phyloP scores from a whole-genome alignment of 176 grass and related monocot species.

The Raddia distichophylla region DNA sequence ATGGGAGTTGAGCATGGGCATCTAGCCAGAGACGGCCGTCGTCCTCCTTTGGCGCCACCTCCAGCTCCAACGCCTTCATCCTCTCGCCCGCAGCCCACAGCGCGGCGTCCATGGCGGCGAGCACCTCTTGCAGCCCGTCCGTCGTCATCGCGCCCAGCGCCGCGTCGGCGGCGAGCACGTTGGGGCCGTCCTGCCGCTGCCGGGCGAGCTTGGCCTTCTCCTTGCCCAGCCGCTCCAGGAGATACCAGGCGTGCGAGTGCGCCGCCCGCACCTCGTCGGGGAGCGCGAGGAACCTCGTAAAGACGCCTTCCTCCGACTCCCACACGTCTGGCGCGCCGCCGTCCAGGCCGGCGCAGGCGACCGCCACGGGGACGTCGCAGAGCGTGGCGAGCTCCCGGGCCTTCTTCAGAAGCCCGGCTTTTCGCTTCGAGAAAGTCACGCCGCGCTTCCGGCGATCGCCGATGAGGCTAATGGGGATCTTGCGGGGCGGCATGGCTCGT shows the following conservation, averaged over 20 bases:
- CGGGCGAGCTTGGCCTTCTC: conserved; percentile 25
- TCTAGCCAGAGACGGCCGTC: neutral
- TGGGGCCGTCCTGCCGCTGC: neutral
- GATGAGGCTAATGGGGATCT: conserved; percentile 23
- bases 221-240: neutral
- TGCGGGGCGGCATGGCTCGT: conserved; percentile 26
- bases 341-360: conserved; percentile 24
- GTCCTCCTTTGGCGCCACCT: neutral
- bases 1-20: no score
- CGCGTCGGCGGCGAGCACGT: neutral
- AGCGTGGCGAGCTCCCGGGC: conserved; percentile 8
- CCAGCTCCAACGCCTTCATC: neutral
- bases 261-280: neutral
- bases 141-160: neutral
- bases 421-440: neutral
- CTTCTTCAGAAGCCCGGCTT: conserved; percentile 27
- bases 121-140: conserved; percentile 9
- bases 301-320: conserved; percentile 17
- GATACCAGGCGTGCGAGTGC: conserved; percentile 31
- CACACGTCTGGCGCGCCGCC: conserved; percentile 2
- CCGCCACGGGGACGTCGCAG: conserved; percentile 32
- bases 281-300: conserved; percentile 40
- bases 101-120: conserved; percentile 29
- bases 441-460: neutral
- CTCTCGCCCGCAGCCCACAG: conserved; percentile 17